phyloP scores from a whole-genome alignment of 345 rosid species.

The Populus ilicifolia region DNA sequence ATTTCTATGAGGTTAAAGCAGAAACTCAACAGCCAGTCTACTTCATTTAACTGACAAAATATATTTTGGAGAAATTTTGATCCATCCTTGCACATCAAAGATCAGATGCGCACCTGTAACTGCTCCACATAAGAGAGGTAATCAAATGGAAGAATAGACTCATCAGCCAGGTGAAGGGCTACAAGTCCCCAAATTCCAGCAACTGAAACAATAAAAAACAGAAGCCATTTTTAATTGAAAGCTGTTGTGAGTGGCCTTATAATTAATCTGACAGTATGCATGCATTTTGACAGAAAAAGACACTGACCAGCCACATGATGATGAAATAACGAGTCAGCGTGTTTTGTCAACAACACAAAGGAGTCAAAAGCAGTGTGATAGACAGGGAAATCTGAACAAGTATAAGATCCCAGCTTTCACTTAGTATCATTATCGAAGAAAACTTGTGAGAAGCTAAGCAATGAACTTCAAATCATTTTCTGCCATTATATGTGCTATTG shows the following conservation, averaged over 20 bases:
- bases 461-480: not conserved
- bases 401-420: not conserved
- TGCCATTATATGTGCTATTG: not conserved
- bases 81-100: not conserved
- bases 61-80: not conserved
- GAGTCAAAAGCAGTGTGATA: conserved; percentile 93
- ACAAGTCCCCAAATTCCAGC: conserved; percentile 88
- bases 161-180: conserved; percentile 76
- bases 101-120: conserved; percentile 41
- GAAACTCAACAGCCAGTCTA: not conserved
- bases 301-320: conserved; percentile 85
- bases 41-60: not conserved
- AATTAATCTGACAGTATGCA: not conserved
- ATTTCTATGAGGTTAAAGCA: not conserved
- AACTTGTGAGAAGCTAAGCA: not conserved
- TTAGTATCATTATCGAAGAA: not conserved
- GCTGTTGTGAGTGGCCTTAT: not conserved
- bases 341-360: conserved; percentile 68
- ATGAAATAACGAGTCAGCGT: conserved; percentile 73
- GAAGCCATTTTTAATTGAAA: not conserved
- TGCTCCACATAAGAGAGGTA: conserved; percentile 67
- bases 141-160: conserved; percentile 65
- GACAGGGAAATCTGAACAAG: conserved; percentile 71
- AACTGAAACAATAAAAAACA: conserved; percentile 40
- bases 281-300: not conserved